Conservation (phyloP, 176 grass and related monocot species). For the Bolboschoenus planiculmis region DNA sequence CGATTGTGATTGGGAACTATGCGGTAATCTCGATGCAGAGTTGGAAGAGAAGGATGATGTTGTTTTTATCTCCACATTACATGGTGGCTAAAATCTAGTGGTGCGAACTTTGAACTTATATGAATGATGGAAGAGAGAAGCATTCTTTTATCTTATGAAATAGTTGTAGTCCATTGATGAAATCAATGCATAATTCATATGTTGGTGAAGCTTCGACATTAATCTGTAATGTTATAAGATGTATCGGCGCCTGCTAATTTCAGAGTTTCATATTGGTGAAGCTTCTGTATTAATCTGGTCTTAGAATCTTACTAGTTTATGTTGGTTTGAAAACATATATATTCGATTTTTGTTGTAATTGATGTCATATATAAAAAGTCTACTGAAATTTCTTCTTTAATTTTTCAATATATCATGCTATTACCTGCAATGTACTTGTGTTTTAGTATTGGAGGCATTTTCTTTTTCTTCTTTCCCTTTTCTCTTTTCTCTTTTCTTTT, state of each 20-base stretch:
- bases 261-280: background rate
- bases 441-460: background rate
- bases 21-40: slow-evolving; percentile 58
- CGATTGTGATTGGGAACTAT: slow-evolving; percentile 86
- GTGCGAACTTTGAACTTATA: background rate
- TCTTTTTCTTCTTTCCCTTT: background rate
- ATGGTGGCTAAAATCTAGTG: slow-evolving; percentile 53
- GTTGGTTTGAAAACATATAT: background rate
- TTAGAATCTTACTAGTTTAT: background rate
- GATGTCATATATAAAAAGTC: background rate
- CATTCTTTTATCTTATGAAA: background rate
- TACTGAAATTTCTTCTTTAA: background rate
- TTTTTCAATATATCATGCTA: background rate
- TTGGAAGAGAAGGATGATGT: slow-evolving; percentile 88
- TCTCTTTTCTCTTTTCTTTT: too few relatives aligned
- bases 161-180: background rate
- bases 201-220: background rate
- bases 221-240: background rate
- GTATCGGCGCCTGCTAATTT: background rate
- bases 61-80: slow-evolving; percentile 84
- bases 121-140: background rate
- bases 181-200: background rate
- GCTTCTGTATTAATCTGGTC: background rate
- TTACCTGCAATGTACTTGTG: background rate
- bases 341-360: background rate